phyloP scores from a whole-genome alignment of 2,329 filamentous ascomycete genomes.

The Epichloe typhina region DNA sequence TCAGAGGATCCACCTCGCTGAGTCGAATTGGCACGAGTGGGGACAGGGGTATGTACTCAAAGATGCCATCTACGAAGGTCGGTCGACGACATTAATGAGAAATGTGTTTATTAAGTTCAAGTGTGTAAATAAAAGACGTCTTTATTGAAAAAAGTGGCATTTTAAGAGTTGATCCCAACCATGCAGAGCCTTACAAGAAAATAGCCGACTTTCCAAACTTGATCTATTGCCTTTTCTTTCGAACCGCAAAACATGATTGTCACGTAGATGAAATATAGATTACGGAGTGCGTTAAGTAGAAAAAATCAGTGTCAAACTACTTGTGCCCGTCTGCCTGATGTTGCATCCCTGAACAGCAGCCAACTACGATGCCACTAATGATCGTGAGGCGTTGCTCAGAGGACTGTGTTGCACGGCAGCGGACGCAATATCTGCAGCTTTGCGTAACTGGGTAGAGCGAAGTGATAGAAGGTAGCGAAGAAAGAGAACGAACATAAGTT shows the following conservation, averaged over 20 bases:
- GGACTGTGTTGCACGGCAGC: conserved; percentile 18
- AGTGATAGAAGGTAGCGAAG: conserved; percentile 68
- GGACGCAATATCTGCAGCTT: conserved; percentile 49
- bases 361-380: conserved; percentile 12
- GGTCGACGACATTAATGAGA: too few relatives aligned
- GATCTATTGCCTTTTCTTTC: neutral
- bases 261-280: neutral
- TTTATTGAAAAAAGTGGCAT: too few relatives aligned
- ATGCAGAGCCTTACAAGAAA: too few relatives aligned
- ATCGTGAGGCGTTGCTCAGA: conserved; percentile 30
- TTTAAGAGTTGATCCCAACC: too few relatives aligned
- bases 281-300: neutral
- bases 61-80: too few relatives aligned
- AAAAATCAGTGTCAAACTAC: neutral
- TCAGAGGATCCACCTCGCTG: neutral
- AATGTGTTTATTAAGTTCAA: too few relatives aligned
- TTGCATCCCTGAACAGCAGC: neutral
- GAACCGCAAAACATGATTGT: neutral
- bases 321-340: neutral
- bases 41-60: too few relatives aligned
- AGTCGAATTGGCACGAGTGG: too few relatives aligned
- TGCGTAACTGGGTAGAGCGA: conserved; percentile 55
- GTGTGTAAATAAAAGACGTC: too few relatives aligned
- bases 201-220: too few relatives aligned
- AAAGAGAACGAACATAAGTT: conserved; percentile 74